These are phyloP conservation scores for Aureobasidium namibiae DNA, from an alignment of 2,329 filamentous ascomycete species.

Conservation along the genomic window DNA sequence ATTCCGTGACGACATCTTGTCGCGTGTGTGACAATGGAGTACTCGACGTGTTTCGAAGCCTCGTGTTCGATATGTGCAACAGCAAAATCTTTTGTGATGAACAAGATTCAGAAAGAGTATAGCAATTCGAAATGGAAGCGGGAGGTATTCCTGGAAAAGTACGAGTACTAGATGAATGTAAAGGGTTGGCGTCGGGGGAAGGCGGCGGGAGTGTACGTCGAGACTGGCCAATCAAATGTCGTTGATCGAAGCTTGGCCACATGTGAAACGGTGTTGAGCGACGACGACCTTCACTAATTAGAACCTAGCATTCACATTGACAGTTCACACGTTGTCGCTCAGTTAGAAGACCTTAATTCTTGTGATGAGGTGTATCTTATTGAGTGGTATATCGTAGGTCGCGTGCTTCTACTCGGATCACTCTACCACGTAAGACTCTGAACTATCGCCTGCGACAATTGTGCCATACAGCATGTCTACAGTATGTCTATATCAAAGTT, in stretches of 20 bases:
- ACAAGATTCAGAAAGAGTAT: too few species aligned
- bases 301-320: background rate
- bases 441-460: too few species aligned
- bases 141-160: background rate
- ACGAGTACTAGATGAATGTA: background rate
- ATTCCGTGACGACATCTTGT: slow-evolving; percentile 38
- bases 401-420: background rate
- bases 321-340: background rate
- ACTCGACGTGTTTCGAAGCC: too few species aligned
- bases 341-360: too few species aligned
- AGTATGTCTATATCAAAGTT: background rate
- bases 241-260: background rate
- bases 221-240: background rate
- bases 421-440: background rate
- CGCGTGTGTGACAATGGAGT: too few species aligned
- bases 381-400: background rate
- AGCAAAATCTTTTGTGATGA: too few species aligned
- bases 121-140: background rate
- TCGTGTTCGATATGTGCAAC: too few species aligned
- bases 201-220: background rate
- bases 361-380: too few species aligned
- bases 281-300: background rate
- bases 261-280: background rate
- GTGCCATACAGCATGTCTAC: too few species aligned
- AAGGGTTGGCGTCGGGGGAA: background rate